Percentiles rank a stretch among this genome's conserved stretches.
Conservation (phyloP, 768 basidiomycete species). For the Daedaleopsis nitida region DNA sequence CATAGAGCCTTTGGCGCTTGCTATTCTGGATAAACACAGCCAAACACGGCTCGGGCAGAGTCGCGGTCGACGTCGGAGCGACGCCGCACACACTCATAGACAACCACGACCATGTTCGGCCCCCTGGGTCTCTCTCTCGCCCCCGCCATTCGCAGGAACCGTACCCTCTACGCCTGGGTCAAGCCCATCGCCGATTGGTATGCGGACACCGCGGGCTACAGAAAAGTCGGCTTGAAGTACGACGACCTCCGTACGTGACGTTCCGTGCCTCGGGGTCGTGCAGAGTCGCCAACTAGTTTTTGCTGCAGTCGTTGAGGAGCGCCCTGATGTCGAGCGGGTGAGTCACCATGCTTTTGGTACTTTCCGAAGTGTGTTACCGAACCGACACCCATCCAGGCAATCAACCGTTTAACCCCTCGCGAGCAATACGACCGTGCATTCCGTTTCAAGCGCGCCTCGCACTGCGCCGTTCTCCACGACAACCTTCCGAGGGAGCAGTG, state of each 20-base stretch:
- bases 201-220: slow-evolving; percentile 77
- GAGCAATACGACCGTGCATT: slow-evolving; percentile 89
- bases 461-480: slow-evolving; percentile 77
- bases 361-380: not conserved
- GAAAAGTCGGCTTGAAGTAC: slow-evolving; percentile 86
- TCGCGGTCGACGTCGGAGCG: slow-evolving; percentile 17
- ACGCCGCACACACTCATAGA: slow-evolving; percentile 16
- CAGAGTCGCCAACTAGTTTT: not conserved
- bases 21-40: slow-evolving; percentile 41
- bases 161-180: slow-evolving; percentile 65
- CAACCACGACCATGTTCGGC: slow-evolving; percentile 48
- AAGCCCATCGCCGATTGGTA: slow-evolving; percentile 86
- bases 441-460: slow-evolving; percentile 84
- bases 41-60: slow-evolving; percentile 41
- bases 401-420: slow-evolving; percentile 74
- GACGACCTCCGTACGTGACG: slow-evolving; percentile 85
- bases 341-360: slow-evolving; percentile 22
- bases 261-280: slow-evolving; percentile 3
- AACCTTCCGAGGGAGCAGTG: slow-evolving; percentile 82
- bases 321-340: slow-evolving; percentile 76
- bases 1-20: slow-evolving; percentile 3
- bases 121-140: slow-evolving; percentile 78
- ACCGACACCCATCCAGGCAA: slow-evolving; percentile 54
- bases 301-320: slow-evolving; percentile 71
- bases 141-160: slow-evolving; percentile 69